These are phyloP conservation scores for Linum trigynum DNA, from an alignment of 345 rosid genomes.

Conservation along the genomic window DNA sequence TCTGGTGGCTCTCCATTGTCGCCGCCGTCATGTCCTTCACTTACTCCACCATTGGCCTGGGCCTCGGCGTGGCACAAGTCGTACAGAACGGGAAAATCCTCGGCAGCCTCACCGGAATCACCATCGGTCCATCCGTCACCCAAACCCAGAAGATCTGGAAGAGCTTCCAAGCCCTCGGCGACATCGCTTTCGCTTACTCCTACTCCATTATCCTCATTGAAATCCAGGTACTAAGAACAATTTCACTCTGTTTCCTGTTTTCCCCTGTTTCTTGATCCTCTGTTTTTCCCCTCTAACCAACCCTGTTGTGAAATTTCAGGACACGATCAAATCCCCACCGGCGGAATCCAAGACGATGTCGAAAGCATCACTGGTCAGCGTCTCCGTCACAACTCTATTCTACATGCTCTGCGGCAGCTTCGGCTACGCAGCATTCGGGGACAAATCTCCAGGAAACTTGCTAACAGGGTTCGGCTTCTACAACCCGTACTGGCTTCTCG, in stretches of 20 bases:
- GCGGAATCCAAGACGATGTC: not conserved
- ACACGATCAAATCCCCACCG: not conserved
- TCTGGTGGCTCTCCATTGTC: not conserved
- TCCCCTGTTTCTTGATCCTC: not conserved
- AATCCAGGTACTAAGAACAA: not conserved
- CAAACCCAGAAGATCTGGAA: not conserved
- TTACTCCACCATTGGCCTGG: slow-evolving; percentile 2
- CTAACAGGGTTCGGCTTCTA: not conserved
- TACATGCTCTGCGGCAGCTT: not conserved
- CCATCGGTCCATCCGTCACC: not conserved
- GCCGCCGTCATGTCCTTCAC: slow-evolving; percentile 3
- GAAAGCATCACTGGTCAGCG: not conserved
- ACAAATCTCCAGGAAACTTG: not conserved
- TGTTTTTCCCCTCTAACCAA: not conserved
- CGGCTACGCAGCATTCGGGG: not conserved
- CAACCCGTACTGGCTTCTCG: not conserved
- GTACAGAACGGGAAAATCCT: not conserved
- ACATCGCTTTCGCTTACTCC: slow-evolving; percentile 2
- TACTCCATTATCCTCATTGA: slow-evolving; percentile 1
- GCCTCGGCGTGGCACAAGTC: not conserved
- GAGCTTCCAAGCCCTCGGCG: not conserved
- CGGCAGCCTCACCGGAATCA: not conserved
- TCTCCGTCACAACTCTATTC: not conserved
- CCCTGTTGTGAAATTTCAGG: not conserved
- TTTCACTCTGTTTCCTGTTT: not conserved